Base-by-base conservation (phyloP, 2,329 filamentous ascomycete genomes). In the Colletotrichum spinosum region DNA sequence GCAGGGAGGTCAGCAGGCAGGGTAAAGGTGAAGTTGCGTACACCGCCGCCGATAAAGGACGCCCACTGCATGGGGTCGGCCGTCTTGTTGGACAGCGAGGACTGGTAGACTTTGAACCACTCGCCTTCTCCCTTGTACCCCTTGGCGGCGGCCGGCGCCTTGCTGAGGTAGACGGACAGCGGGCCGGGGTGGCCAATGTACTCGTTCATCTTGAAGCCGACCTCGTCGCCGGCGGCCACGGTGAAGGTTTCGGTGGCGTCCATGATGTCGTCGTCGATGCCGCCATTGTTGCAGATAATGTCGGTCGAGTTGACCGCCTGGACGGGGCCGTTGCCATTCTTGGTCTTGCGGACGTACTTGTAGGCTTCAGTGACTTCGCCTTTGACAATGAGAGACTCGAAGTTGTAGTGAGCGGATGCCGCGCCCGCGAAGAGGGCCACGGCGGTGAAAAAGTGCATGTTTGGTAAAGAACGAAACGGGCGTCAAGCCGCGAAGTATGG, bases 1-100 rank as follows among this genome's bases (percentile, higher is more conserved):
- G 71, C 68, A 3, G 79, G 78, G 1, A 73, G 69, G 42, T 70
- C 70, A 52, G 70, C 71, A 1, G 78, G 78, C 17, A 81, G 74
- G 0, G 72, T 76, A 45, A 76, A 77, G 8, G 65, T 53, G n/a
- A 73, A 44, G n/a, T 42, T 8, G 9, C 15, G 34, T 12, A 46
- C n/a, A 8, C 54, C 11, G 2, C 37, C 49, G 44, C 45, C n/a
- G 12, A 57, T 45, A 13, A 17, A 52, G 49, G 37, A 38, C 7
- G 34, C 49, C 49, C 49, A 52, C 17, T 52, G 49, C 7, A 35
- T 34, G 8, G 34, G 34, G n/a, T 52, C 37, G 34, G 54, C 56
- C 50, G 62, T 51, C 55, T 66, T 55, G 51, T 60, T 65, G 25
- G 65, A 51, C 58, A 68, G 67, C 58, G 60, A 60, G 49, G 54